phyloP scores from a whole-genome alignment of 306 rosid genomes.

The Alnus rubra region DNA sequence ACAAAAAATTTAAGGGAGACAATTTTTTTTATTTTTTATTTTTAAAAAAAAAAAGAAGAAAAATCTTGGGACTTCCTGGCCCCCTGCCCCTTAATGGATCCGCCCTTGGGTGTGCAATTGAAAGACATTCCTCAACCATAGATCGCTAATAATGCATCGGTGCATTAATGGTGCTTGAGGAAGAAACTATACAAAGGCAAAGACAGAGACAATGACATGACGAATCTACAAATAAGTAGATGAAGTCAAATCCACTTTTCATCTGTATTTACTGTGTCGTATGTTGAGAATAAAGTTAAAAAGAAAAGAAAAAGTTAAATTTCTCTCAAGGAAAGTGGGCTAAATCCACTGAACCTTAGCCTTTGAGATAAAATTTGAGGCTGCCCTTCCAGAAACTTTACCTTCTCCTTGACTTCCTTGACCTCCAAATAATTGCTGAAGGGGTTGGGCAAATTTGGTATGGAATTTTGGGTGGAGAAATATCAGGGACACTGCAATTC shows the following conservation, averaged over 20 bases:
- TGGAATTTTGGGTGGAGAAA: conserved; percentile 62
- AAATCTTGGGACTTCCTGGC: too few relatives aligned
- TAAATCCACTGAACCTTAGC: conserved; percentile 12
- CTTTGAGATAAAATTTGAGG: not conserved
- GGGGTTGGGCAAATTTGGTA: conserved; percentile 83
- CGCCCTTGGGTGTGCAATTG: too few relatives aligned
- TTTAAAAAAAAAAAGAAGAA: too few relatives aligned
- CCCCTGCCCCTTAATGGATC: too few relatives aligned
- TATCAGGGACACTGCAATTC: conserved; percentile 57
- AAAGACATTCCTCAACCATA: too few relatives aligned
- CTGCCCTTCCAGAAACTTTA: conserved; percentile 23
- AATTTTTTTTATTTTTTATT: too few relatives aligned
- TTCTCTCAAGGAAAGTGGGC: not conserved
- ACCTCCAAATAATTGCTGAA: conserved; percentile 84
- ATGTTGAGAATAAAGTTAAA: not conserved
- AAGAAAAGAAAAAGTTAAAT: not conserved
- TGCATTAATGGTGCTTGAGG: too few relatives aligned
- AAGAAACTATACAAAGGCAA: too few relatives aligned
- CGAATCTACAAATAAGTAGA: too few relatives aligned
- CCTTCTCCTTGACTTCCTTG: conserved; percentile 62
- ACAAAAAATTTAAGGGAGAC: too few relatives aligned
- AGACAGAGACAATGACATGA: too few relatives aligned
- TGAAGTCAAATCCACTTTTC: conserved; percentile 1
- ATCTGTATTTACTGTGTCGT: not conserved
- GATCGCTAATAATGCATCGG: too few relatives aligned